Base-by-base conservation (phyloP, 129 eudicot species). In the Helianthus annuus region DNA sequence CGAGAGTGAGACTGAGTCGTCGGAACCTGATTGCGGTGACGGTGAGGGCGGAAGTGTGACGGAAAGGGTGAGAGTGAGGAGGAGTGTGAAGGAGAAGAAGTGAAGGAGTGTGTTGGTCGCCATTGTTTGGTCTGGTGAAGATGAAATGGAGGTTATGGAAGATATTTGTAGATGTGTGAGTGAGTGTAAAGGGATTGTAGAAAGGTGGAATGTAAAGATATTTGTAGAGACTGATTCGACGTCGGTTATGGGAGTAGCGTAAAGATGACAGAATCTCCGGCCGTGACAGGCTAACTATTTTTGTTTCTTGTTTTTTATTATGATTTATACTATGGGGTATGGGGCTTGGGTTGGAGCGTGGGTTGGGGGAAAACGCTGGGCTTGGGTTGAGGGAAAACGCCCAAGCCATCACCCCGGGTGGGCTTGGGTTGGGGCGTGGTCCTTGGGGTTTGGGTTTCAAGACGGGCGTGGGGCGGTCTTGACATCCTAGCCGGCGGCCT, bases 1-100 rank as follows among this genome's bases (percentile, higher is more conserved):
- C 0, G 36, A 2, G 11, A 13, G 27, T 27, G 68, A n/a, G 19
- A 40, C 11, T 34, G 69, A 71, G 32, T 68, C 83, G 45, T 81
- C 65, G 5, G 81, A 51, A 13, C 34, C 66, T 49, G 60, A 69
- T 60, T 69, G 70, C 3, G 80, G 83, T 22, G 78, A 39, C 3
- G 85, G 83, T 4, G 89, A 66, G 66, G 86, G 74, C 10, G 67
- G 58, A 60, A 51, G 64, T 38, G 74, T 49, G 10, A 66, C 63
- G 14, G 72, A 67, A 49, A 80, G 11, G 29, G 68, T 38, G 72
- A 55, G 56, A 11, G 69, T 40, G 51, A 68, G 60, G 72, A 80
- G 32, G n/a, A 75, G 55, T 49, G 77, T 19, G 56, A 74, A 46
- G 64, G 67, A 1, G 64, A 81, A 16, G 1, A 56, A 2, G 69